Conservation (phyloP, 2,329 filamentous ascomycete genomes). For the Hypoxylon sp. region DNA sequence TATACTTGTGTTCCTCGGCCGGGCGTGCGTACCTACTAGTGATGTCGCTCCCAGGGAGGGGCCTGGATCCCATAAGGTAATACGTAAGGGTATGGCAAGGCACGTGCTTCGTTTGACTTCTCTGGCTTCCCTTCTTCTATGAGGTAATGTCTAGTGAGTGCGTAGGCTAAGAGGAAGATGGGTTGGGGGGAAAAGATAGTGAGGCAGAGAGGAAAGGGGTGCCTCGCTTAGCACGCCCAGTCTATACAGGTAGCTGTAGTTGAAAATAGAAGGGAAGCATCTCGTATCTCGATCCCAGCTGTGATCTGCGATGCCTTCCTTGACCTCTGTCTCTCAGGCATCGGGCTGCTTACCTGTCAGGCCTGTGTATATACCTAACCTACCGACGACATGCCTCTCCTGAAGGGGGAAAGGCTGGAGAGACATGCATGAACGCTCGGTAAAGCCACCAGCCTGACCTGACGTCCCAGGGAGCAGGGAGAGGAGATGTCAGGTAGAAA, state of each 20-base stretch:
- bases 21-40: too few species aligned
- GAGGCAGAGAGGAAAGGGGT: background rate
- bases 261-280: conserved; percentile 25
- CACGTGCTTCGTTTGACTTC: conserved; percentile 9
- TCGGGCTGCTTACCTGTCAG: conserved; percentile 8
- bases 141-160: too few species aligned
- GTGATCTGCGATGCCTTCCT: conserved; percentile 29
- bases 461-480: too few species aligned
- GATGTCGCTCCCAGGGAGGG: background rate
- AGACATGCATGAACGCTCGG: background rate
- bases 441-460: conserved; percentile 14
- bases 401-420: background rate
- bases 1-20: conserved; percentile 3
- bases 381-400: background rate
- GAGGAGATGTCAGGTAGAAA: too few species aligned
- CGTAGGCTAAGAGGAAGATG: background rate
- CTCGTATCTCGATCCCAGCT: conserved; percentile 33
- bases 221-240: background rate
- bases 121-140: background rate
- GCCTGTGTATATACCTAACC: conserved; percentile 7
- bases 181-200: too few species aligned
- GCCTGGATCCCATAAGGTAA: conserved; percentile 13
- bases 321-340: background rate
- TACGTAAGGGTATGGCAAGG: conserved; percentile 1
- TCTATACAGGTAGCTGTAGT: conserved; percentile 5